A percentile compares a stretch with the other conserved stretches of the same genome.
Evolutionary conservation across 1,284 basidiomycete genomes (phyloP).

Genomic region (Anthracocystis setariae): DNA sequence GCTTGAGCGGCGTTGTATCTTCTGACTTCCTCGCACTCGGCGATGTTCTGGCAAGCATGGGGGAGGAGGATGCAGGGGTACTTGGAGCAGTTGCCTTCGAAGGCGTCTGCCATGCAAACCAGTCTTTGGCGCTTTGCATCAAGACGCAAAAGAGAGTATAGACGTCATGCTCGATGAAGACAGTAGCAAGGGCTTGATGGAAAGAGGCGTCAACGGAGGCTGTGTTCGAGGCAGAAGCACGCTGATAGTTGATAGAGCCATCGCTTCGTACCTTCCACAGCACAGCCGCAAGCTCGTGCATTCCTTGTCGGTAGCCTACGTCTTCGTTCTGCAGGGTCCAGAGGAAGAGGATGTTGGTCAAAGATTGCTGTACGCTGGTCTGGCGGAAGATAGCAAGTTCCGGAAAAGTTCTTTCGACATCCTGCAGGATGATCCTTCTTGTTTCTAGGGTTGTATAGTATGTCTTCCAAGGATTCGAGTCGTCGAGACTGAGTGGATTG

Average conservation of each 20-base stretch:
- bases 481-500: slow-evolving; percentile 63
- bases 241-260: slow-evolving; percentile 12
- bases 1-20: not conserved
- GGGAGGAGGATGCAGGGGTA: not conserved
- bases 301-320: slow-evolving; percentile 65
- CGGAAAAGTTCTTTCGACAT: slow-evolving; percentile 59
- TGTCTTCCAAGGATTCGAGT: slow-evolving; percentile 57
- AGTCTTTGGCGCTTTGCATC: slow-evolving; percentile 53
- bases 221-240: not conserved
- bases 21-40: not conserved
- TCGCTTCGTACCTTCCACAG: slow-evolving; percentile 54
- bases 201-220: slow-evolving; percentile 21
- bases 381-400: slow-evolving; percentile 46
- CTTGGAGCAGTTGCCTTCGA: slow-evolving; percentile 1
- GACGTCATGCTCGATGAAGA: slow-evolving; percentile 58
- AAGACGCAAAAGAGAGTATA: slow-evolving; percentile 53
- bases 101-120: slow-evolving; percentile 55
- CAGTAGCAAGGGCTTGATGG: slow-evolving; percentile 30
- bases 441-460: slow-evolving; percentile 53
- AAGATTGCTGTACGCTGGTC: slow-evolving; percentile 34
- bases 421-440: slow-evolving; percentile 49
- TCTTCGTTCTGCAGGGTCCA: slow-evolving; percentile 57
- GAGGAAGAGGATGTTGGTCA: slow-evolving; percentile 58
- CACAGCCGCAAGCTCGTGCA: slow-evolving; percentile 65
- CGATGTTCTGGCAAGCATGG: slow-evolving; percentile 6